Percentiles rank a stretch among this genome's conserved stretches.
These are phyloP conservation scores for Hyaloscypha variabilis DNA, from an alignment of 495 filamentous ascomycete genomes.

Conservation along the genomic window DNA sequence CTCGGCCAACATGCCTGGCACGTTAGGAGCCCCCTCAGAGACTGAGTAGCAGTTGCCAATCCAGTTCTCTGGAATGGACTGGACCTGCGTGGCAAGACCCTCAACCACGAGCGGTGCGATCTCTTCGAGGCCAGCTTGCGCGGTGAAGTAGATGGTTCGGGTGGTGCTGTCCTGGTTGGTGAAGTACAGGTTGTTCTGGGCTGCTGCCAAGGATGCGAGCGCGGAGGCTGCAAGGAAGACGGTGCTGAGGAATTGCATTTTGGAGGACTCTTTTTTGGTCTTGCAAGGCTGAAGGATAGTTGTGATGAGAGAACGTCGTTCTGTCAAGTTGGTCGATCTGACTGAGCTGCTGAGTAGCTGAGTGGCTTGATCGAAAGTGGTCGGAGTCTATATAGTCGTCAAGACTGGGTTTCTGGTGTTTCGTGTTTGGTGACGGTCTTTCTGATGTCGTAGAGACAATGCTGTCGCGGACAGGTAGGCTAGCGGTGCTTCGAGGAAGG, in stretches of 20 bases:
- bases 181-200: slow-evolving; percentile 48
- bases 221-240: slow-evolving; percentile 25
- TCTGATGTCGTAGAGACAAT: slow-evolving; percentile 22
- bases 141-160: slow-evolving; percentile 47
- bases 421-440: neutral
- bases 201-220: slow-evolving; percentile 11
- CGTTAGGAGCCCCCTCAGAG: slow-evolving; percentile 36
- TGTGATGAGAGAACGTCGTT: slow-evolving; percentile 20
- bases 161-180: slow-evolving; percentile 47
- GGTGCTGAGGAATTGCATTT: slow-evolving; percentile 27
- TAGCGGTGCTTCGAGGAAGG: slow-evolving; percentile 12
- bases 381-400: slow-evolving; percentile 19
- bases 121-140: slow-evolving; percentile 30
- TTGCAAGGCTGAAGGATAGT: slow-evolving; percentile 16
- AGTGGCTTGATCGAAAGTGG: slow-evolving; percentile 8
- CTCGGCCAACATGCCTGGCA: slow-evolving; percentile 56
- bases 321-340: slow-evolving; percentile 29
- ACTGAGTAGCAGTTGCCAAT: slow-evolving; percentile 51
- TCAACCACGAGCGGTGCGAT: slow-evolving; percentile 36
- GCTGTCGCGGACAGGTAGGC: slow-evolving; percentile 24
- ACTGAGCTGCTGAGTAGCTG: neutral
- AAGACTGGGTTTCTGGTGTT: slow-evolving; percentile 4
- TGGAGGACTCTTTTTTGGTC: slow-evolving; percentile 10
- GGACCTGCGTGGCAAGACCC: slow-evolving; percentile 32
- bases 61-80: slow-evolving; percentile 44